Evolutionary conservation across 371 early-diverging fungal genomes (phyloP).

Genomic region (Syncephalastrum racemosum): DNA sequence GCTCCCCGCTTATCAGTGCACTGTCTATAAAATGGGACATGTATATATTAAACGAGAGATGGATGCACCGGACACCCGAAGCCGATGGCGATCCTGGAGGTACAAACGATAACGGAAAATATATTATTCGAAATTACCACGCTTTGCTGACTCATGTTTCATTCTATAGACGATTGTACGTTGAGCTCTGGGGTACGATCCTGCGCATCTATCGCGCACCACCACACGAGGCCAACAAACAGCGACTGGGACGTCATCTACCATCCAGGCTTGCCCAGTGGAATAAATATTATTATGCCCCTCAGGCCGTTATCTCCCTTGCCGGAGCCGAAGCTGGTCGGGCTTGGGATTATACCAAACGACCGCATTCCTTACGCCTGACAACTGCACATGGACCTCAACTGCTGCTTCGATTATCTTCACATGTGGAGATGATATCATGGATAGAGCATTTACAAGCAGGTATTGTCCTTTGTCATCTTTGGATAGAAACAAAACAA

Average conservation of each 20-base stretch:
- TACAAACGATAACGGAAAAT: constrained; percentile 15
- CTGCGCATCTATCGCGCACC: constrained; percentile 35
- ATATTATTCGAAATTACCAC: background rate
- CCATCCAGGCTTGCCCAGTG: constrained; percentile 23
- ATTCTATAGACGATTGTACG: constrained; percentile 35
- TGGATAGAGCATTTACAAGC: constrained; percentile 55
- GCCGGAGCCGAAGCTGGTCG: constrained; percentile 45
- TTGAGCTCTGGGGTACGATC: constrained; percentile 48
- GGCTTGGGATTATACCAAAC: constrained; percentile 45
- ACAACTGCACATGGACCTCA: constrained; percentile 43
- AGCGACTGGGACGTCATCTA: constrained; percentile 11
- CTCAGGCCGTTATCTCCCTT: constrained; percentile 27
- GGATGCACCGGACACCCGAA: constrained; percentile 34
- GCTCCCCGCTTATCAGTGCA: constrained; percentile 41
- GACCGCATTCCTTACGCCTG: constrained; percentile 38
- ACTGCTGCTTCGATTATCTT: constrained; percentile 30
- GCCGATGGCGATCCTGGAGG: constrained; percentile 43
- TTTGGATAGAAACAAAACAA: background rate
- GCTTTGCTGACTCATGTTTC: background rate
- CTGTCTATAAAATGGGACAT: constrained; percentile 50
- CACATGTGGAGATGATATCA: constrained; percentile 44
- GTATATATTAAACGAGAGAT: constrained; percentile 42
- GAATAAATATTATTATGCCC: constrained; percentile 32
- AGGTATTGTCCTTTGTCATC: constrained; percentile 23
- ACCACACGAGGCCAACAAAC: constrained; percentile 20